phyloP scores from a whole-genome alignment of 495 filamentous ascomycete species.

The Tetracladium setigerum region DNA sequence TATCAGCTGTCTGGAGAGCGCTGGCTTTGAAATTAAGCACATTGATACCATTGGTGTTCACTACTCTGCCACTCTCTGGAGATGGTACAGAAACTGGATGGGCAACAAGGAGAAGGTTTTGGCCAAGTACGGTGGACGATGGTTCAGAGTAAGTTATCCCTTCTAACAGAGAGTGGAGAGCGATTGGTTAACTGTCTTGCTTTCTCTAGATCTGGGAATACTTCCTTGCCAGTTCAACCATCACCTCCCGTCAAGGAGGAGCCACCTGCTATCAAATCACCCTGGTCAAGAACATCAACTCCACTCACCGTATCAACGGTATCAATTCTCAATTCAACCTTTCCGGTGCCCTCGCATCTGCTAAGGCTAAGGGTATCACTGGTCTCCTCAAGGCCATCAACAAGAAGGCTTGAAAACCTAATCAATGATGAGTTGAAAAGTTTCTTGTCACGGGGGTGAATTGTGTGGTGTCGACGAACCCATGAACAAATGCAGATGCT shows the following conservation, averaged over 20 bases:
- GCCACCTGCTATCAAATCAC: conserved; percentile 96
- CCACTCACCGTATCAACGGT: conserved; percentile 87
- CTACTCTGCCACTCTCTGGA: conserved; percentile 95
- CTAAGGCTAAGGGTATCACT: conserved; percentile 30
- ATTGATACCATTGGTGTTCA: conserved; percentile 91
- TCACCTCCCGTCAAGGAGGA: conserved; percentile 84
- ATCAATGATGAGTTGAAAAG: too few species aligned
- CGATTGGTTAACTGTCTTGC: conserved; percentile 8
- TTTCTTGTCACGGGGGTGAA: too few species aligned
- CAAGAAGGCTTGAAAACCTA: too few species aligned
- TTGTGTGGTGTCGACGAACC: background rate
- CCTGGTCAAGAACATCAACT: conserved; percentile 96
- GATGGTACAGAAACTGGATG: conserved; percentile 99
- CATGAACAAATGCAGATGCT: background rate
- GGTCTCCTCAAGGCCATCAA: conserved; percentile 29
- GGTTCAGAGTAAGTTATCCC: conserved; percentile 76
- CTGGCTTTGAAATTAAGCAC: conserved; percentile 70
- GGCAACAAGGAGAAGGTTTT: conserved; percentile 90
- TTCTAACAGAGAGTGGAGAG: background rate
- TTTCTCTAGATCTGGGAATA: conserved; percentile 84
- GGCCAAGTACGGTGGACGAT: conserved; percentile 90
- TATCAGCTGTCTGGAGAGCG: conserved; percentile 60
- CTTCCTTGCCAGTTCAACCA: conserved; percentile 92
- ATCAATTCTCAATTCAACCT: conserved; percentile 69
- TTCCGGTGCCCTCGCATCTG: conserved; percentile 53